Conservation (phyloP, 495 filamentous ascomycete species). For the Cladorrhinum samala region DNA sequence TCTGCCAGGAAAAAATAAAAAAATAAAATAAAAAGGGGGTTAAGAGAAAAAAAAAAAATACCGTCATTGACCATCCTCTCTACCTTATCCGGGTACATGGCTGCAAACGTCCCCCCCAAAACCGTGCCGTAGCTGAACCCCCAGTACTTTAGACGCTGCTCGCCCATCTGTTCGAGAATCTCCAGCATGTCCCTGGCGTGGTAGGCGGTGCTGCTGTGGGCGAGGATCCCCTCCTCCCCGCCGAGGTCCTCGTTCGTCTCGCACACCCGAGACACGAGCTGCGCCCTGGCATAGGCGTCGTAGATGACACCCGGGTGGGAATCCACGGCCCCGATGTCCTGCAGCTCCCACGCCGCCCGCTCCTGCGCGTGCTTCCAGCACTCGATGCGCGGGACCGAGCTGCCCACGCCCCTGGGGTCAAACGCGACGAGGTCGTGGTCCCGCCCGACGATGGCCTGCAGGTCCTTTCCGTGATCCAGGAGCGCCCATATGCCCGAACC, state of each 20-base stretch:
- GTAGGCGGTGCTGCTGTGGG: conserved; percentile 33
- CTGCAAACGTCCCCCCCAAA: conserved; percentile 46
- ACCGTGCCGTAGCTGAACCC: conserved; percentile 51
- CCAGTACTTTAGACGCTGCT: conserved; percentile 47
- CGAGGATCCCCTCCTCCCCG: conserved; percentile 25
- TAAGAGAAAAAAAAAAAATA: conserved; percentile 15
- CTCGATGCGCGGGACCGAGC: conserved; percentile 35
- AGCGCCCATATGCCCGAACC: conserved; percentile 40
- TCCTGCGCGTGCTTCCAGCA: conserved; percentile 36
- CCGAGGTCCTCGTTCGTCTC: conserved; percentile 17
- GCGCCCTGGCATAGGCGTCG: conserved; percentile 35
- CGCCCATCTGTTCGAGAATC: conserved; percentile 30
- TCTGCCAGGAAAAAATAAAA: too few relatives aligned
- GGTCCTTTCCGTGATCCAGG: conserved; percentile 26
- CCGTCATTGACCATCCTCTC: conserved; percentile 45
- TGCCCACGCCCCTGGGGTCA: conserved; percentile 45
- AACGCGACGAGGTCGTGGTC: conserved; percentile 47
- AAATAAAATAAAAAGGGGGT: not conserved
- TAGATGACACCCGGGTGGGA: conserved; percentile 35
- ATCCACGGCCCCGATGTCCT: conserved; percentile 33
- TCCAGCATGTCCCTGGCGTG: conserved; percentile 40
- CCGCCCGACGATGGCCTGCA: conserved; percentile 43
- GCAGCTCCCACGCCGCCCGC: conserved; percentile 31
- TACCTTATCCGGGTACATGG: conserved; percentile 44
- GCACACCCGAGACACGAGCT: conserved; percentile 32